Evolutionary conservation across 1,139 yeast species (phyloP), one percentile per base, ranked within the genome.

Genomic region (Entelexis sorbosivorans): DNA sequence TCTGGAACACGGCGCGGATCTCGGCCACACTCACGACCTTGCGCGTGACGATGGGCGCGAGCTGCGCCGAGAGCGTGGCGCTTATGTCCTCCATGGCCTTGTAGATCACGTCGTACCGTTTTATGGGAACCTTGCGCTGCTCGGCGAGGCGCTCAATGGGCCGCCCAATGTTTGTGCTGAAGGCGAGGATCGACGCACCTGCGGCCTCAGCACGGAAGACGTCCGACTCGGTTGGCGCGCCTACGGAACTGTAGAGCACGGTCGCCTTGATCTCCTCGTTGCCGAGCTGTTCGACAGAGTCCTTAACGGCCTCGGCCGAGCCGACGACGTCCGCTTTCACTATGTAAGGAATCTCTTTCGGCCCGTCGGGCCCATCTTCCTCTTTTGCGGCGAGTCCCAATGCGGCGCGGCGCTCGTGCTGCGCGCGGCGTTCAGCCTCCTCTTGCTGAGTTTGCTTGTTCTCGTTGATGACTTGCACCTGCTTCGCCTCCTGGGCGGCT

Each of bases 311-410:
- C 59, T 78, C 84, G 0, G 73, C 74, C 7, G 82, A 78, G 1
- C 82, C 84, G 49, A 82, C 82, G 0, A 91, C 97, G 66, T 93
- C 99, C 0, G 95, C 83, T 63, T 86, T 87, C 47, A 93, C 73
- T 39, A 91, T 81, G 58, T 82, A 86, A 34, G 78, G 76, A 19
- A 82, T 73, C 14, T 66, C 59, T 38, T 56, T 56, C n/a, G 60
- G 60, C 10, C 72, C 70, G 19, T 66, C 57, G 5, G 33, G 19
- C 3, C 16, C 32, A 8, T n/a, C 36, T 8, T 36, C 19, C 7
- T n/a, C 34, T 17, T 20, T 38, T 2, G 22, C 22, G 6, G 28
- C 62, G 19, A 64, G 60, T 7, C 69, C 71, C 44, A 62, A 64
- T 66, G 58, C 55, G 7, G 60, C 47, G 17, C 70, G 63, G 35